Conservation (phyloP, 129 eudicot species). For the Deinandra increscens region DNA sequence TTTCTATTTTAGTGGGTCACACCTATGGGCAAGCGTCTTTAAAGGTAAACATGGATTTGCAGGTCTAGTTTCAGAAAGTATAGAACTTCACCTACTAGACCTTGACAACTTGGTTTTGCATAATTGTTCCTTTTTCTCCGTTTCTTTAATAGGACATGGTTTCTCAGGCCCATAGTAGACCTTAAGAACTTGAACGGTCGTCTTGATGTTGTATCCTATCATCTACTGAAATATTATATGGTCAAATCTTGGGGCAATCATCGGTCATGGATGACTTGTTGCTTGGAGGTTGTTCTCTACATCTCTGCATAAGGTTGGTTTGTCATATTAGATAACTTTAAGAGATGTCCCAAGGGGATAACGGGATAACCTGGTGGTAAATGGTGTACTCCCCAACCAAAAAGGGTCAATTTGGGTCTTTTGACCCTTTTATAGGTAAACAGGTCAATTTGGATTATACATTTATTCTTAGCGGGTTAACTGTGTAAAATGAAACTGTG, state of each 20-base stretch:
- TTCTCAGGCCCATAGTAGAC: background rate
- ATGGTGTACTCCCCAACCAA: no score
- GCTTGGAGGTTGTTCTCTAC: slow-evolving; percentile 79
- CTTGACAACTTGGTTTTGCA: slow-evolving; percentile 23
- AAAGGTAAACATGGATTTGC: slow-evolving; percentile 50
- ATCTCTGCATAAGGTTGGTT: no score
- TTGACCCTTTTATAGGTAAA: no score
- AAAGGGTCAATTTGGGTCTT: no score
- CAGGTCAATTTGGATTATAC: no score
- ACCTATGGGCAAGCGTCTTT: slow-evolving; percentile 82
- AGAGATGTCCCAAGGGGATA: no score
- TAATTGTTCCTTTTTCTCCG: no score
- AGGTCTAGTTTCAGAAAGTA: background rate
- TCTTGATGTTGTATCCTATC: background rate
- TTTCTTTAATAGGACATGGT: slow-evolving; percentile 31
- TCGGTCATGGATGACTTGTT: slow-evolving; percentile 44
- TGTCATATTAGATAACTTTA: no score
- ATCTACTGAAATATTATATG: slow-evolving; percentile 77
- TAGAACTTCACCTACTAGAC: background rate
- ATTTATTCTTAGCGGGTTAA: no score
- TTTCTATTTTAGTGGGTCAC: slow-evolving; percentile 67
- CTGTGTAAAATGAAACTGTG: no score
- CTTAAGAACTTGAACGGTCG: background rate
- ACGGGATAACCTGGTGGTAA: no score
- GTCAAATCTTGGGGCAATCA: slow-evolving; percentile 41